Evolutionary conservation across 768 basidiomycete genomes (phyloP).

Genomic region (Pisolithus tinctorius): DNA sequence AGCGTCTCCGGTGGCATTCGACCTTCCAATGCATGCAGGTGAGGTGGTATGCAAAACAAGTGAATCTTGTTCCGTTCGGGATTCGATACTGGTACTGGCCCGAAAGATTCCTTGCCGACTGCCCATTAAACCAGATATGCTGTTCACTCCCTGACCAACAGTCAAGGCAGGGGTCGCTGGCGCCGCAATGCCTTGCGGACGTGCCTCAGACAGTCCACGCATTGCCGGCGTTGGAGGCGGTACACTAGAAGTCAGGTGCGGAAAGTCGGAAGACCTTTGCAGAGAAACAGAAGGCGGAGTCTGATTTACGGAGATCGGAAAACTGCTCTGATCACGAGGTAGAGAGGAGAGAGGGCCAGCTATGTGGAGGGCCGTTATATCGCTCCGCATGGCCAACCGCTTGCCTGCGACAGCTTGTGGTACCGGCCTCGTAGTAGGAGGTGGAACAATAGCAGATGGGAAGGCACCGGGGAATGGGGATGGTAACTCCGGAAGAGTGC

Average conservation of each 20-base stretch:
- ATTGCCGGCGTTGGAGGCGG: too few species aligned
- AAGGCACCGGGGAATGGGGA: slow-evolving; percentile 63
- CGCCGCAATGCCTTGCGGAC: slow-evolving; percentile 13
- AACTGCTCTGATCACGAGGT: slow-evolving; percentile 19
- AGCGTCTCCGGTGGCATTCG: slow-evolving; percentile 24
- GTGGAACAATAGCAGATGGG: slow-evolving; percentile 20
- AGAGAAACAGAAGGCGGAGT: slow-evolving; percentile 30
- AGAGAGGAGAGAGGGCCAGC: slow-evolving; percentile 21
- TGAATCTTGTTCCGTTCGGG: slow-evolving; percentile 50
- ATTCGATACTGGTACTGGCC: slow-evolving; percentile 59
- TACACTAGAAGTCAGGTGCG: slow-evolving; percentile 27
- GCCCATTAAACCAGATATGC: slow-evolving; percentile 45
- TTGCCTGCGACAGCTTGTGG: slow-evolving; percentile 49
- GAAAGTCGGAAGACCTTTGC: slow-evolving; percentile 23
- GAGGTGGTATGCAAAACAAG: slow-evolving; percentile 47
- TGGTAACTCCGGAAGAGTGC: slow-evolving; percentile 66
- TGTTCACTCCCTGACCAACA: slow-evolving; percentile 35
- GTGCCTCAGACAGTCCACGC: slow-evolving; percentile 10
- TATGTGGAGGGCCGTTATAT: slow-evolving; percentile 26
- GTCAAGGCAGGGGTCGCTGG: slow-evolving; percentile 67
- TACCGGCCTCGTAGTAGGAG: slow-evolving; percentile 11
- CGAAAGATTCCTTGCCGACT: slow-evolving; percentile 45
- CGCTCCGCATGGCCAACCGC: slow-evolving; percentile 44
- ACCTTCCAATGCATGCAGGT: slow-evolving; percentile 40
- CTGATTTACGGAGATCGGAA: slow-evolving; percentile 5